A percentile compares a stretch with the other conserved stretches of the same genome.
Conservation (phyloP, 805 yeast genomes). For the Hanseniaspora guilliermondii region DNA sequence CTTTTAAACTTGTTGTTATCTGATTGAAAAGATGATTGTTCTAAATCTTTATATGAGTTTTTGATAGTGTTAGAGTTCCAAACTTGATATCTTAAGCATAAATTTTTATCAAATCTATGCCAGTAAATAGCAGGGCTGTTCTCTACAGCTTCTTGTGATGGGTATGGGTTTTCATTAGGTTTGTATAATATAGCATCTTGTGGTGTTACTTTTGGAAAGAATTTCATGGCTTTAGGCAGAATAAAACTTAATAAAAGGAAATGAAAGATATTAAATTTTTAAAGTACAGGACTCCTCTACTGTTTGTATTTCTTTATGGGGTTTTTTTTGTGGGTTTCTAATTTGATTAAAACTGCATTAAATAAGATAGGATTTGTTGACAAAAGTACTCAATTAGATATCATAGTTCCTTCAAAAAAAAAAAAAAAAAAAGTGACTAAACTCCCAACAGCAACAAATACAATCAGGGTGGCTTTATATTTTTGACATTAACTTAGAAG, state of each 20-base stretch:
- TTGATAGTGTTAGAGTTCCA: slow-evolving; percentile 14
- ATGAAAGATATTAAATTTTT: background rate
- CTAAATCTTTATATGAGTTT: slow-evolving; percentile 13
- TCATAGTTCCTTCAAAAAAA: no score
- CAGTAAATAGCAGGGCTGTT: slow-evolving; percentile 5
- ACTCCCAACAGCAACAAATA: no score
- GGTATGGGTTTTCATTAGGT: slow-evolving; percentile 10
- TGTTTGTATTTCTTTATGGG: no score
- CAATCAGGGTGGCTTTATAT: no score
- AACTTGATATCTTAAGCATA: slow-evolving; percentile 12
- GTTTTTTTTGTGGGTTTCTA: no score
- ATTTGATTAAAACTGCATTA: no score
- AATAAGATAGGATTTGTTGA: no score
- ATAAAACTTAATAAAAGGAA: background rate
- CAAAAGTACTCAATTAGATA: no score
- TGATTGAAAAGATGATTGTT: slow-evolving; percentile 16
- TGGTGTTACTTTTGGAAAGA: slow-evolving; percentile 10
- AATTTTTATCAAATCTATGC: slow-evolving; percentile 2
- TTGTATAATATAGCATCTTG: background rate
- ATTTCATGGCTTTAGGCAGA: background rate
- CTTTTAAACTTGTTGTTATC: slow-evolving; percentile 22
- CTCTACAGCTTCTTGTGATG: background rate
- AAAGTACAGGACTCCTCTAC: no score
- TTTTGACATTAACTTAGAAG: no score
- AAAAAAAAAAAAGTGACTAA: no score